These are phyloP conservation scores for Arachnomyces sp. DNA, from an alignment of 2,329 filamentous ascomycete species.

Conservation along the genomic window DNA sequence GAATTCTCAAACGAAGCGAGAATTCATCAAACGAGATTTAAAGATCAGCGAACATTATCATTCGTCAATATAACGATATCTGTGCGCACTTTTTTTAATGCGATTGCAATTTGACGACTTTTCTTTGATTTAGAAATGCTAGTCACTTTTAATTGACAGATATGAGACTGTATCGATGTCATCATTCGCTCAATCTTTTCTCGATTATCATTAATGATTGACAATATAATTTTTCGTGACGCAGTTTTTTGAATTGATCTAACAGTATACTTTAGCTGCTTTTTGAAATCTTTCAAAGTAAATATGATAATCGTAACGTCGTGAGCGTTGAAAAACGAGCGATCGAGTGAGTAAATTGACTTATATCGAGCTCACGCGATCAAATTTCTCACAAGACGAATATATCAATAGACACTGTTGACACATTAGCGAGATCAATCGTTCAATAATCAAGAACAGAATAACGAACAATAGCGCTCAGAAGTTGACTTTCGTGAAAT, in stretches of 20 bases:
- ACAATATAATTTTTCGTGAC: conserved; percentile 61
- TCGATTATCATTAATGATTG: conserved; percentile 69
- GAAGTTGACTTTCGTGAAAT: too few species aligned
- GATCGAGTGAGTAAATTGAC: conserved; percentile 65
- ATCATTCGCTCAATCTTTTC: conserved; percentile 53
- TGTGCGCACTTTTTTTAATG: conserved; percentile 68
- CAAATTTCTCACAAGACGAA: conserved; percentile 69
- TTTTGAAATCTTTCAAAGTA: conserved; percentile 74
- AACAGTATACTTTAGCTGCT: conserved; percentile 67
- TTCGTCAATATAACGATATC: conserved; percentile 78
- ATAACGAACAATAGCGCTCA: too few species aligned
- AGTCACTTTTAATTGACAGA: conserved; percentile 59
- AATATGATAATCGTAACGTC: conserved; percentile 86
- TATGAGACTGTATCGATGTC: conserved; percentile 37
- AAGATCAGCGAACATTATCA: conserved; percentile 80
- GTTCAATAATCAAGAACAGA: too few species aligned
- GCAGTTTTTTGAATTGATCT: conserved; percentile 39
- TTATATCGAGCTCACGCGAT: conserved; percentile 71
- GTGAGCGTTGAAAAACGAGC: conserved; percentile 61
- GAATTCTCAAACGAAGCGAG: conserved; percentile 75
- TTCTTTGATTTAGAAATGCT: conserved; percentile 76
- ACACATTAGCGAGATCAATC: too few species aligned
- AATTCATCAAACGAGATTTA: conserved; percentile 76
- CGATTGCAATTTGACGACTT: conserved; percentile 78
- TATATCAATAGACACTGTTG: conserved; percentile 77